Conservation (phyloP, 78 protist genomes). For the Speleostelium caveatum region DNA sequence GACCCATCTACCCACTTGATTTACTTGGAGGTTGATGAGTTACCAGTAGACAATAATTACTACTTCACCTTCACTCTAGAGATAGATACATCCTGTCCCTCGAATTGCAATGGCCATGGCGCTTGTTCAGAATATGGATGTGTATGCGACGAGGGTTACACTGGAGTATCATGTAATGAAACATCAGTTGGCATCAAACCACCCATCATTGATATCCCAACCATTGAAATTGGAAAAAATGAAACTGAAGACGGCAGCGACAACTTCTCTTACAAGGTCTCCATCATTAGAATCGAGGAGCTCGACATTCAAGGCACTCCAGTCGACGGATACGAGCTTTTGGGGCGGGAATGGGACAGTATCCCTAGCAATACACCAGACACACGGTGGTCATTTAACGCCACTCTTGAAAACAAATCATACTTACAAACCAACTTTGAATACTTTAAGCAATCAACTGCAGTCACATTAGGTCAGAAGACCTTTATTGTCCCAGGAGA, state of each 20-base stretch:
- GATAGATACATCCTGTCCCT: background rate
- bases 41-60: constrained; percentile 4
- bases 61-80: background rate
- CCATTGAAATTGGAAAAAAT: background rate
- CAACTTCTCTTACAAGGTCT: background rate
- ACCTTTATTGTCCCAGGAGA: constrained; percentile 4
- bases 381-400: constrained; percentile 2
- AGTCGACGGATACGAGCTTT: background rate
- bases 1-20: background rate
- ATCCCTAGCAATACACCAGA: too few species aligned
- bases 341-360: background rate
- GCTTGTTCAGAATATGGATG: background rate
- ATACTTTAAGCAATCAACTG: constrained; percentile 6
- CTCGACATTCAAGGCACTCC: background rate
- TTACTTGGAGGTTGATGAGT: constrained; percentile 7
- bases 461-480: background rate
- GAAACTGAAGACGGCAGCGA: too few species aligned
- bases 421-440: constrained; percentile 9
- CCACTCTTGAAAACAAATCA: background rate
- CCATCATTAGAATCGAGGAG: constrained; percentile 5
- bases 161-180: constrained; percentile 20
- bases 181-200: background rate
- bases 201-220: background rate
- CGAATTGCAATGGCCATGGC: constrained; percentile 2
- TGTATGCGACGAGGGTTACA: background rate